phyloP scores from a whole-genome alignment of 108 stramenopile genomes.

The Asterionellopsis glacialis region DNA sequence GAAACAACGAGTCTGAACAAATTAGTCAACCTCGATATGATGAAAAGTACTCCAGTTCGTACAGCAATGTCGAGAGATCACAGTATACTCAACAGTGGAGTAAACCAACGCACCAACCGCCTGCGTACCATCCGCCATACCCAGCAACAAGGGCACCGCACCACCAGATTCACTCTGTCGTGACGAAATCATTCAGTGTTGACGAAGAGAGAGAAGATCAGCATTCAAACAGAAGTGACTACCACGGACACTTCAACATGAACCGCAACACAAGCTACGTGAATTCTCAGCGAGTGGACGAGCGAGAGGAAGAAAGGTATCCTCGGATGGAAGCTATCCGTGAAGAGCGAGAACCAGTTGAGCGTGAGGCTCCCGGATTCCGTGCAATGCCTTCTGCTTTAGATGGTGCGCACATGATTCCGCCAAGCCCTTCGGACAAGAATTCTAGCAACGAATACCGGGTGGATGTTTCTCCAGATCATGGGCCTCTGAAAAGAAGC shows the following conservation, averaged over 20 bases:
- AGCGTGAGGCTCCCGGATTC: not conserved
- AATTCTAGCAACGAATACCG: conserved; percentile 4
- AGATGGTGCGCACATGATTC: conserved; percentile 7
- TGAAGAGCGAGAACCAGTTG: not conserved
- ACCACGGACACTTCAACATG: conserved; percentile 8
- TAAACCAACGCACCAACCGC: no score
- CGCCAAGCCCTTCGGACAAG: conserved; percentile 28
- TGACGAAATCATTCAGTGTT: conserved; percentile 34
- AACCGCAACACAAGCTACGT: no score
- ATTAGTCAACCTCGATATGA: no score
- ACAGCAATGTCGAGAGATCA: no score
- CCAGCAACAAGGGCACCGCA: no score
- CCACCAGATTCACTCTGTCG: conserved; percentile 4
- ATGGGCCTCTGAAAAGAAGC: conserved; percentile 28
- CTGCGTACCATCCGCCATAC: no score
- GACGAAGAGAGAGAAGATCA: conserved; percentile 25
- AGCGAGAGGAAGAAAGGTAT: not conserved
- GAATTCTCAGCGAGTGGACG: not conserved
- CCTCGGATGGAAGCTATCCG: not conserved
- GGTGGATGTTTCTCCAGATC: conserved; percentile 3
- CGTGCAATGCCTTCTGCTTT: conserved; percentile 16
- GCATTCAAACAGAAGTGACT: not conserved
- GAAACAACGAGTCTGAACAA: no score
- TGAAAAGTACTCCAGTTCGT: no score
- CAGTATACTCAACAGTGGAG: no score